Conservation (phyloP, 345 rosid species). For the Clausena lansium region DNA sequence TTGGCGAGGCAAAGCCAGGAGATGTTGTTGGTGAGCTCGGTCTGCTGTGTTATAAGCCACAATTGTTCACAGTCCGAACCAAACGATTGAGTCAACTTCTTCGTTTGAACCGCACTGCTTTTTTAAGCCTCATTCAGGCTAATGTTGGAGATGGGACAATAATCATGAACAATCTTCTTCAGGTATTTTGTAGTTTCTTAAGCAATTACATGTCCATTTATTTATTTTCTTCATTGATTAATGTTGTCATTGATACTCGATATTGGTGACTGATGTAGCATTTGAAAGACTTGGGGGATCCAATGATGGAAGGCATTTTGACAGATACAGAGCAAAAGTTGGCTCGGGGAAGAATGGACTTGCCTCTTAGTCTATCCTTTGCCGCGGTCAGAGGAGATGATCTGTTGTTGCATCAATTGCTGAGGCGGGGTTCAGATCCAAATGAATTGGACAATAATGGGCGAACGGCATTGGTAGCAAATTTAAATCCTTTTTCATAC, state of each 20-base stretch:
- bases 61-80: slow-evolving; percentile 77
- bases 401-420: slow-evolving; percentile 65
- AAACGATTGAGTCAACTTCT: slow-evolving; percentile 82
- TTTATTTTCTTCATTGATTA: too few species aligned
- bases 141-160: slow-evolving; percentile 90
- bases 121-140: slow-evolving; percentile 70
- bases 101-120: slow-evolving; percentile 74
- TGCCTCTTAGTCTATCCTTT: slow-evolving; percentile 77
- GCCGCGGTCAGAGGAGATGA: slow-evolving; percentile 89
- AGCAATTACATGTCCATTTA: neutral
- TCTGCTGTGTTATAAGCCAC: slow-evolving; percentile 86
- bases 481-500: neutral
- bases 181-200: slow-evolving; percentile 37
- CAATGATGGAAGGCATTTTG: slow-evolving; percentile 56
- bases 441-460: slow-evolving; percentile 60
- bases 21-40: slow-evolving; percentile 84
- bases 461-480: slow-evolving; percentile 62
- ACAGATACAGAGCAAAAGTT: slow-evolving; percentile 69
- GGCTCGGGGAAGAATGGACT: slow-evolving; percentile 72
- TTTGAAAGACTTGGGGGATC: slow-evolving; percentile 58
- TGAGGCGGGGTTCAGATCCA: slow-evolving; percentile 65
- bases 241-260: neutral
- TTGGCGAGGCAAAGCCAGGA: slow-evolving; percentile 65
- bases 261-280: slow-evolving; percentile 48
- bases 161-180: slow-evolving; percentile 85